Conservation (phyloP, 177 flowering plant species). For the Vitis hybrid region DNA sequence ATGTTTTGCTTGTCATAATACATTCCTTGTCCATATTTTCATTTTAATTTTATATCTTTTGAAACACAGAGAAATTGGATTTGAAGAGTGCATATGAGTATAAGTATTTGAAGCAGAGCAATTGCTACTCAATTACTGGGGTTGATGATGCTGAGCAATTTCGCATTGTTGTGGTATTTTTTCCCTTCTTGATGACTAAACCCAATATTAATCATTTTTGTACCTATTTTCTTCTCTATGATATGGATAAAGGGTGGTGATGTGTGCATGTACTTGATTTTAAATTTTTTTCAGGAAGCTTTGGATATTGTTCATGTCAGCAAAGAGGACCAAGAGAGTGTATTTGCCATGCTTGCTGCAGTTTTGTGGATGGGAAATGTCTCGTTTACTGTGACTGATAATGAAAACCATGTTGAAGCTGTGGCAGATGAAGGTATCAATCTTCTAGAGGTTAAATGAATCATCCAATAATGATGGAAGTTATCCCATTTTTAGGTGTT, state of each 20-base stretch:
- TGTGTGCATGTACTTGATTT: not conserved
- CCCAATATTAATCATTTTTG: not conserved
- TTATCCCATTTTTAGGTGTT: not conserved
- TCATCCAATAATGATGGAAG: not conserved
- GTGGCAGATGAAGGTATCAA: slow-evolving; percentile 81
- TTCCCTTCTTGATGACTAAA: not conserved
- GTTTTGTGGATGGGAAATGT: slow-evolving; percentile 95
- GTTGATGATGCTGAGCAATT: slow-evolving; percentile 92
- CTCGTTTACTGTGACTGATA: slow-evolving; percentile 79
- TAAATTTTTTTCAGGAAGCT: slow-evolving; percentile 66
- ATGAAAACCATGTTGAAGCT: slow-evolving; percentile 93
- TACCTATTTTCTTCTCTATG: not conserved
- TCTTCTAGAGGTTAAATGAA: slow-evolving; percentile 8
- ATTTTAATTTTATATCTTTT: slow-evolving; percentile 8
- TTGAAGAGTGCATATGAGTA: slow-evolving; percentile 70
- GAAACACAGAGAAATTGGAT: slow-evolving; percentile 67
- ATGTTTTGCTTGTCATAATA: not conserved
- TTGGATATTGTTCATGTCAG: slow-evolving; percentile 88
- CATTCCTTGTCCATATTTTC: not conserved
- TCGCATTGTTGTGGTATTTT: slow-evolving; percentile 63
- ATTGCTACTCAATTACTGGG: slow-evolving; percentile 67
- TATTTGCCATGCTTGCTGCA: slow-evolving; percentile 94
- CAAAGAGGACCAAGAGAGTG: slow-evolving; percentile 88
- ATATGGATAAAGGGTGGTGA: not conserved
- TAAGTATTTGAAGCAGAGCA: slow-evolving; percentile 87